Percentiles rank a stretch among this genome's conserved stretches.
phyloP scores from a whole-genome alignment of 2,329 filamentous ascomycete species.

The Monosporascus sp. region DNA sequence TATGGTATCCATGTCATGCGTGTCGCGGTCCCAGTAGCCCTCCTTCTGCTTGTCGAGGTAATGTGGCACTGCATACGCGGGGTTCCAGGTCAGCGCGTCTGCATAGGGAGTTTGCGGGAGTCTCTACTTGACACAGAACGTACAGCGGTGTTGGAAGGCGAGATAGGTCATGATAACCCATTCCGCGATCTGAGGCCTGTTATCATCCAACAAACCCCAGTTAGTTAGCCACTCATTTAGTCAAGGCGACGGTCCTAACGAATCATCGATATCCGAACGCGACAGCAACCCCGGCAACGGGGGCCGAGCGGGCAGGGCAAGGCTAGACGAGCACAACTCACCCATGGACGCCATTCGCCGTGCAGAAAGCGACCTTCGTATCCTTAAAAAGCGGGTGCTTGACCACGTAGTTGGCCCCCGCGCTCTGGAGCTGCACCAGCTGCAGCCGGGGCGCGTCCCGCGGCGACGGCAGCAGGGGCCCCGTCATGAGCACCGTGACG shows the following conservation, averaged over 20 bases:
- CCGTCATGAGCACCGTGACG: constrained; percentile 44
- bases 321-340: constrained; percentile 22
- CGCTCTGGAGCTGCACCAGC: constrained; percentile 49
- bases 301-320: not conserved
- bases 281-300: no score
- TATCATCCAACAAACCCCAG: not conserved
- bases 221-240: not conserved
- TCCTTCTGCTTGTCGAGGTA: constrained; percentile 41
- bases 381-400: constrained; percentile 43
- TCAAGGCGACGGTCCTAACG: no score
- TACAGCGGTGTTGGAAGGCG: constrained; percentile 42
- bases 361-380: constrained; percentile 46
- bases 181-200: constrained; percentile 51
- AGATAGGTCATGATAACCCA: constrained; percentile 51
- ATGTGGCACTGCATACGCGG: constrained; percentile 31
- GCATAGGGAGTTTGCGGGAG: not conserved
- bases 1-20: constrained; percentile 30
- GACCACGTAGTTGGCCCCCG: constrained; percentile 47
- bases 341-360: constrained; percentile 55
- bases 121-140: constrained; percentile 11
- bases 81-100: not conserved
- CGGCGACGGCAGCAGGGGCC: constrained; percentile 35
- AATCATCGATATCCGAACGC: constrained; percentile 1
- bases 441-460: constrained; percentile 42
- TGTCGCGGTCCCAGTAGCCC: constrained; percentile 36